Evolutionary conservation across 192 early-diverging fungal genomes (phyloP), one percentile per base, ranked within the genome.

Genomic region (Coemansia sp.): DNA sequence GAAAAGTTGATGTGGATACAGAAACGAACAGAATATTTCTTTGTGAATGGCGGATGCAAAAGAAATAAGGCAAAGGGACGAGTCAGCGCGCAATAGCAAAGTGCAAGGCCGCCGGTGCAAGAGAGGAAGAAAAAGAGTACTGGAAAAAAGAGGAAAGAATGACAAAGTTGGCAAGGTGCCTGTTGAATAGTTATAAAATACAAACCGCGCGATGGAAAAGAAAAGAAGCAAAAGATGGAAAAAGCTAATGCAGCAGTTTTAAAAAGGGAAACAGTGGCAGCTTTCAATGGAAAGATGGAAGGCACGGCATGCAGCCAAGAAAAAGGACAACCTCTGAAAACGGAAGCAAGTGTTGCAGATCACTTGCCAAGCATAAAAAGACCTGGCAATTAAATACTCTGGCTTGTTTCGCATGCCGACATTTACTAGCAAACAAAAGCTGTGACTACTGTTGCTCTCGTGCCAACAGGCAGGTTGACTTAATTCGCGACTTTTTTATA

Each of bases 261-360:
- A 45, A 45, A 45, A 45, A 45, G 42, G 42, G 42, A 45, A 45
- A 45, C 7, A 45, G 42, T 45, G 17, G 42, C 42, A 16, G 14
- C 12, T 16, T 12, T 45, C 3, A 61, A 61, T 25, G 45, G 40
- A 61, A 61, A 61, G 60, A 61, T 61, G 60, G 60, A 61, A 61
- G 55, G 30, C 55, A 32, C 29, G 55, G 29, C 55, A 56, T 56
- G 55, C 55, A 56, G 30, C 33, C 33, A 36, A 60, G 58, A 60
- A 34, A 17, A n/a, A n/a, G 17, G 4, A 60, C 36, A 60, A 6
- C 16, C 38, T 28, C 38, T 45, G 42, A 45, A 45, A 45, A 16
- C 42, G 42, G 14, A 45, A 45, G 17, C 3, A 12, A 45, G 42
- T 16, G 14, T 3, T 45, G 42, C 42, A 45, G 42, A 45, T 45